Base-by-base conservation (phyloP, 805 yeast species). In the Suhomyces sp. region DNA sequence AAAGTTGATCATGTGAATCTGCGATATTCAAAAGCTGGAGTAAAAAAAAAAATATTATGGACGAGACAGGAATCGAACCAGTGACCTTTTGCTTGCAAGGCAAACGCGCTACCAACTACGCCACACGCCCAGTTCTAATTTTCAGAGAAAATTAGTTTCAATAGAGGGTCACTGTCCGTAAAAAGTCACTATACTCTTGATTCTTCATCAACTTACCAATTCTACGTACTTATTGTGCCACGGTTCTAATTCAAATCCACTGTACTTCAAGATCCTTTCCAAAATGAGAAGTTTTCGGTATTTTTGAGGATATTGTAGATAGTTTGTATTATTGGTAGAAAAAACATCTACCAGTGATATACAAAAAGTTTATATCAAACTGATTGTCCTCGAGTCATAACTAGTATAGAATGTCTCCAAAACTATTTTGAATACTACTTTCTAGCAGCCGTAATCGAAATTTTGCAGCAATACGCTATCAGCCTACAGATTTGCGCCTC, bases 81-180 rank as follows among this genome's bases (percentile, higher is more conserved):
- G 74, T 80, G 88, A 82, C 88, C 88, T 84, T 78, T 77, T 75
- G 81, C 88, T 80, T 83, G 87, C 87, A 82, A 83, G 84, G 87
- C 84, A 78, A 76, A 78, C 87, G 87, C 87, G 86, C 87, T 83
- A 83, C 88, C 88, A 83, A 82, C 88, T 83, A 80, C 87, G 87
- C 88, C 85, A 83, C 85, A 80, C 85, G 87, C 87, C 88, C 86
- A 42, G 6, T 17, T 9, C 13, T 19, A 9, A n/a, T 17, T 0
- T 7, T 3, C 2, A 9, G 0, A 5, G 9, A 5, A n/a, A n/a
- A 6, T 6, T n/a, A 2, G 9, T 33, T 33, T n/a, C 9, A n/a
- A n/a, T 33, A 33, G n/a, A 9, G 0, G 7, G 15, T 13, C 15
- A 4, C 36, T 13, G n/a, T 13, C 35, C 2, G 6, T 10, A 6